Evolutionary conservation across 768 basidiomycete genomes (phyloP), one percentile per base, ranked within the genome.

Genomic region (Lactarius hatsudake): DNA sequence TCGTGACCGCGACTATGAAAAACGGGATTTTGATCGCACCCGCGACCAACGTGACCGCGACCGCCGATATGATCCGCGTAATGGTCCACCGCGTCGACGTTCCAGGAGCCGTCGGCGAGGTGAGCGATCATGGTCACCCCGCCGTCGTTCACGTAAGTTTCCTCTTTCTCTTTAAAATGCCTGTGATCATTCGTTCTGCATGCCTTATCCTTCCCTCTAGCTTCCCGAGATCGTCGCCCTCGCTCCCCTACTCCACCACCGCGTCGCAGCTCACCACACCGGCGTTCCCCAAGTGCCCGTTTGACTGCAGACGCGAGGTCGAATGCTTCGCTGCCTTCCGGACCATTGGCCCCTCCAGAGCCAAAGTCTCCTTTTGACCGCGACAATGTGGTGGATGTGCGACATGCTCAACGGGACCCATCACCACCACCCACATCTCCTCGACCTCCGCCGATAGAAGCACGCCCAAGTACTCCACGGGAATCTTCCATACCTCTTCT

Each of bases 61-160:
- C 58, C 66, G 62, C 23, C 48, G 66, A 18, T 34, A 53, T 18
- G 61, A 53, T 34, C 55, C 55, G 55, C 65, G 65, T 36, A 53
- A 54, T 59, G 60, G 51, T 40, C 67, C 67, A 38, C 63, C 67
- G 26, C 67, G 59, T 38, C 62, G 67, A 57, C 67, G 58, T 57
- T 68, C 67, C 42, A 68, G 67, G 54, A 64, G 67, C 58, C 67
- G 62, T 34, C 53, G 63, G 59, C 58, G 67, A 23, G 67, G 64
- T 36, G 62, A 60, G 1, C 53, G 67, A 42, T 68, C 67, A 30
- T 51, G 67, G 62, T 68, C 67, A 64, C 67, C 67, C n/a, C 67
- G 67, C 26, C 67, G 67, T 48, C 67, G 62, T 68, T 68, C 67
- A 56, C 20, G 67, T 68, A 60, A 45, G 63, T 36, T 59, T 28